These are phyloP conservation scores for Aspergillus novoparasiticus DNA, from an alignment of 2,329 filamentous ascomycete genomes.

Conservation along the genomic window DNA sequence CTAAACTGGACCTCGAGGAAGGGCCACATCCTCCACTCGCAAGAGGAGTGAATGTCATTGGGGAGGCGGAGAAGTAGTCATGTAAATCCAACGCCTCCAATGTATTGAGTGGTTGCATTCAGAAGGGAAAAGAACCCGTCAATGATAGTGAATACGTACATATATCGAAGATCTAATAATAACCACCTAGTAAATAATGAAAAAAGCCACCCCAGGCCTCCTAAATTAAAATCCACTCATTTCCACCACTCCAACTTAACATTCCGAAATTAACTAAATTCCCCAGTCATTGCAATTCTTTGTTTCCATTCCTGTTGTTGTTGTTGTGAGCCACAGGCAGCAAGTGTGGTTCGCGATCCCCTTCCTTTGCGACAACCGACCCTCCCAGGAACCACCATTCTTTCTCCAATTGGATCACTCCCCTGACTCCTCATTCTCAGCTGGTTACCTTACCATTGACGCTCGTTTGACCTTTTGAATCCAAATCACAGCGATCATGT, in stretches of 20 bases:
- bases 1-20: background rate
- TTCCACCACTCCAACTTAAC: background rate
- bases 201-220: background rate
- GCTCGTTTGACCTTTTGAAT: conserved; percentile 10
- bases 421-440: conserved; percentile 13
- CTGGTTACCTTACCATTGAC: conserved; percentile 8
- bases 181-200: background rate
- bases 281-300: background rate
- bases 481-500: conserved; percentile 33
- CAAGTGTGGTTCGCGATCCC: conserved; percentile 8
- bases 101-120: background rate
- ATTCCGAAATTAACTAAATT: background rate
- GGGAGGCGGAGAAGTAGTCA: background rate
- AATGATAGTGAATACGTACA: background rate
- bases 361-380: conserved; percentile 6
- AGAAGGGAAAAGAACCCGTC: background rate
- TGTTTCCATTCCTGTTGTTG: background rate
- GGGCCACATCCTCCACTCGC: background rate
- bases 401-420: conserved; percentile 11
- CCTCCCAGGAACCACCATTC: conserved; percentile 10
- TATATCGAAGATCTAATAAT: background rate
- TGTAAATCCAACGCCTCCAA: background rate
- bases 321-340: background rate
- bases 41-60: background rate
- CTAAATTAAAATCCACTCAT: background rate